Evolutionary conservation across 306 rosid genomes (phyloP), one percentile per base, ranked within the genome.

Genomic region (Abrus pulchellus): DNA sequence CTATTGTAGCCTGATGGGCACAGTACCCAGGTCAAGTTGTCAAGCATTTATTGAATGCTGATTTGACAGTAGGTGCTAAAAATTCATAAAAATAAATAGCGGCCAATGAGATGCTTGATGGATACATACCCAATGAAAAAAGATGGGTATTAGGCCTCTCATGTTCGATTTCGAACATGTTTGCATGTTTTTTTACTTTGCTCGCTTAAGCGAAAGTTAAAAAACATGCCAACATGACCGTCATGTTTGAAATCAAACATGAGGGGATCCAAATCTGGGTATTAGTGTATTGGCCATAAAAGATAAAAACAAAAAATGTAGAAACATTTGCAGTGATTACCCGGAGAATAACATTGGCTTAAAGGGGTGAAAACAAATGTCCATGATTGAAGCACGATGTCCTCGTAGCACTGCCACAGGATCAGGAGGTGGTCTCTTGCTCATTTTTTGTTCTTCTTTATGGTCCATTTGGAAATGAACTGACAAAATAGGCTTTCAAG

Each of bases 321-420:
- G 1, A 33, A 41, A 29, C 3, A 28, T 52, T 62, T 36, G 38
- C 12, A 13, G 53, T 43, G 32, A 41, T 52, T 87, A 94, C 99
- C 94, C 89, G 0, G 95, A 90, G 87, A 86, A 90, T 9, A 94
- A 73, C 72, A 94, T 52, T 29, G 91, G 89, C 6, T 85, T 81
- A 5, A 71, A 83, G 9, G 94, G 89, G 76, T 94, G 99, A 76
- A 94, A 94, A 60, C 79, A 85, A 54, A 87, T 73, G 83, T 93
- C 99, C 20, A 33, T 91, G 75, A 94, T 97, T 1, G 97, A 93
- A 79, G 94, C 94, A 1, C 95, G 97, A 76, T 93, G 99, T 29
- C 99, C 95, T 64, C 97, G 85, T 14, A 94, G 92, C 41, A 93
- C 97, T 13, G 96, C 98, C 48, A 89, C 90, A 0, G 97, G 98